phyloP scores from a whole-genome alignment of 305 asterid genomes.

The Solanum hybrid region DNA sequence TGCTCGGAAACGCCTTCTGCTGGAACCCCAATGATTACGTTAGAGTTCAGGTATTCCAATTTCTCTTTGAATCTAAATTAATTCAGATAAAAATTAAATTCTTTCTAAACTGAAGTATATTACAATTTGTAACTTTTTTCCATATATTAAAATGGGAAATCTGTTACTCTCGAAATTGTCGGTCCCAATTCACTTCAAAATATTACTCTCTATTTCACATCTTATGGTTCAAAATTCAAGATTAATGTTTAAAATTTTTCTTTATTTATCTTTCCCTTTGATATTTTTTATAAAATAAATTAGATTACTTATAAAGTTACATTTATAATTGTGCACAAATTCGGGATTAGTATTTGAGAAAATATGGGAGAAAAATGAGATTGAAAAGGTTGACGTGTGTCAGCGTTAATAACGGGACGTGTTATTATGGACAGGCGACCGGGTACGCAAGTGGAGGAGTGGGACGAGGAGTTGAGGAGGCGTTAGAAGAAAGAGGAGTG shows the following conservation, averaged over 20 bases:
- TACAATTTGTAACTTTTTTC: not conserved
- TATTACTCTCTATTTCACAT: not conserved
- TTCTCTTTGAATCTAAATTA: not conserved
- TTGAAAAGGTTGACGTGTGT: conserved; percentile 7
- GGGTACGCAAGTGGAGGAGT: conserved; percentile 26
- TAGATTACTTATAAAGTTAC: too few relatives aligned
- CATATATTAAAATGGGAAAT: not conserved
- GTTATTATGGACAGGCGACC: conserved; percentile 41
- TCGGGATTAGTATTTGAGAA: not conserved
- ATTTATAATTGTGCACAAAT: too few relatives aligned
- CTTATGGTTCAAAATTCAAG: too few relatives aligned
- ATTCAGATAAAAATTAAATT: not conserved
- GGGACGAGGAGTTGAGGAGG: conserved; percentile 25
- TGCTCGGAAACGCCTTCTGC: conserved; percentile 79
- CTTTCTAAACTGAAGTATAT: not conserved
- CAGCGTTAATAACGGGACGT: not conserved
- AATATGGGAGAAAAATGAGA: not conserved
- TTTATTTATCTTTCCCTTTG: too few relatives aligned
- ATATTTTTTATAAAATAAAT: too few relatives aligned
- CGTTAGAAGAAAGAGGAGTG: conserved; percentile 59
- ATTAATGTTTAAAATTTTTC: too few relatives aligned
- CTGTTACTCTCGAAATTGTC: not conserved
- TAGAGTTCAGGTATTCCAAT: conserved; percentile 62
- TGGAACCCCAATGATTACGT: conserved; percentile 73
- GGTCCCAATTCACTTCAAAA: not conserved